These are phyloP conservation scores for Quercus glauca DNA, from an alignment of 306 rosid genomes.

Conservation along the genomic window DNA sequence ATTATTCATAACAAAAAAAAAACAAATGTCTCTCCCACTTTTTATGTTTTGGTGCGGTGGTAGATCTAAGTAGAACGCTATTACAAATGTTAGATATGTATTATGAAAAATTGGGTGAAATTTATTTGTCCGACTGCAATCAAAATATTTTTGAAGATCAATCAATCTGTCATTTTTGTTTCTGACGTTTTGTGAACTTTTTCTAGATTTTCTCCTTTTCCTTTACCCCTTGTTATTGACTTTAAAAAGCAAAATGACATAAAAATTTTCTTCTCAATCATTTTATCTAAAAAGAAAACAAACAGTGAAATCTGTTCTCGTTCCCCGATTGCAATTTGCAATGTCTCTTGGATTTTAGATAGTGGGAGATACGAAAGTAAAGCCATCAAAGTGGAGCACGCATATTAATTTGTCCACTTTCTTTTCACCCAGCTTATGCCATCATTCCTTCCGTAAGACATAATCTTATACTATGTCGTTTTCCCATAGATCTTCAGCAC, in stretches of 20 bases:
- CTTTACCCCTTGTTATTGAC: conserved; percentile 3
- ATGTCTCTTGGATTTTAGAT: conserved; percentile 12
- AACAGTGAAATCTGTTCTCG: neutral
- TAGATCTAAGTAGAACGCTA: too few relatives aligned
- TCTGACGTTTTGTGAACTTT: conserved; percentile 17
- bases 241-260: neutral
- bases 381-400: conserved; percentile 50
- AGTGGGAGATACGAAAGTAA: conserved; percentile 46
- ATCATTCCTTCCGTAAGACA: conserved; percentile 50
- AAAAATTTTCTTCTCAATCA: neutral
- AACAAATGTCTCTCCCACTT: neutral
- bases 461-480: conserved; percentile 44
- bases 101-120: too few relatives aligned
- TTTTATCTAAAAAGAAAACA: neutral
- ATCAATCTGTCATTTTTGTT: conserved; percentile 43
- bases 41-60: too few relatives aligned
- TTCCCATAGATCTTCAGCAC: conserved; percentile 41
- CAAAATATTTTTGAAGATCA: neutral
- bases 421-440: conserved; percentile 44
- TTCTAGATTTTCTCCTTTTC: neutral
- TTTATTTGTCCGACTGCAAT: neutral
- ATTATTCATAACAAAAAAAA: neutral
- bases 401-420: conserved; percentile 50
- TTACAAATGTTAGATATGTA: too few relatives aligned
- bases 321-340: conserved; percentile 25